Conservation (phyloP, 768 basidiomycete species). For the Pisolithus albus region DNA sequence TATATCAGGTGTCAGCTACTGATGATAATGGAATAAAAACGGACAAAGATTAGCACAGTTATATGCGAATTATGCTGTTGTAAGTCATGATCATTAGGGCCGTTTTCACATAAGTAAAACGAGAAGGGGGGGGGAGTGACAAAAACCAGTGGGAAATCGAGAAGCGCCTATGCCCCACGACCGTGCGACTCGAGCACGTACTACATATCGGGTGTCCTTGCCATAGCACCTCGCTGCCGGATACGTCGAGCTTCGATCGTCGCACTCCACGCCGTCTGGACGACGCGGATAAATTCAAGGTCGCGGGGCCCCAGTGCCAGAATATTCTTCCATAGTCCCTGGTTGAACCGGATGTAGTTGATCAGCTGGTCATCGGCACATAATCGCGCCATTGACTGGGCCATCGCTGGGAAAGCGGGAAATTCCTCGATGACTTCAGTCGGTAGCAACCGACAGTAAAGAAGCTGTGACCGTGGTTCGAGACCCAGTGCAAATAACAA, state of each 20-base stretch:
- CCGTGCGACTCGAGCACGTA: conserved; percentile 14
- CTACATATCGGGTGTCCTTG: conserved; percentile 11
- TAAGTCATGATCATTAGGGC: conserved; percentile 25
- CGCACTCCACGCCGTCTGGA: conserved; percentile 64
- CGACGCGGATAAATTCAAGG: conserved; percentile 38
- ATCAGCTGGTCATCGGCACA: conserved; percentile 32
- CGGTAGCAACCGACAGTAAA: conserved; percentile 52
- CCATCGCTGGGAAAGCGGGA: conserved; percentile 54
- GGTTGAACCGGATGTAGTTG: conserved; percentile 34
- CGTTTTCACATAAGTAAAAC: conserved; percentile 10
- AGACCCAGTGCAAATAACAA: conserved; percentile 53
- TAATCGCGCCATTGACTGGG: conserved; percentile 38
- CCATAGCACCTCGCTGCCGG: conserved; percentile 15
- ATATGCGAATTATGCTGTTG: conserved; percentile 6
- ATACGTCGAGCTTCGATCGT: conserved; percentile 54
- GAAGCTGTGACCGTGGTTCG: conserved; percentile 39
- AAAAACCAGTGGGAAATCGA: conserved; percentile 5
- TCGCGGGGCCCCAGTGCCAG: conserved; percentile 48
- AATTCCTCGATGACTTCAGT: conserved; percentile 46
- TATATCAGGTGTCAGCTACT: conserved; percentile 11
- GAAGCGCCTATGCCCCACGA: conserved; percentile 8
- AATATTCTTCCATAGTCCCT: conserved; percentile 63
- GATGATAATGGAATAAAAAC: not conserved
- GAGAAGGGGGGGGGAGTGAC: conserved; percentile 14
- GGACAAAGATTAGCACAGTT: conserved; percentile 19